Conservation (phyloP, 2,329 filamentous ascomycete species). For the Xylariaceae sp. region DNA sequence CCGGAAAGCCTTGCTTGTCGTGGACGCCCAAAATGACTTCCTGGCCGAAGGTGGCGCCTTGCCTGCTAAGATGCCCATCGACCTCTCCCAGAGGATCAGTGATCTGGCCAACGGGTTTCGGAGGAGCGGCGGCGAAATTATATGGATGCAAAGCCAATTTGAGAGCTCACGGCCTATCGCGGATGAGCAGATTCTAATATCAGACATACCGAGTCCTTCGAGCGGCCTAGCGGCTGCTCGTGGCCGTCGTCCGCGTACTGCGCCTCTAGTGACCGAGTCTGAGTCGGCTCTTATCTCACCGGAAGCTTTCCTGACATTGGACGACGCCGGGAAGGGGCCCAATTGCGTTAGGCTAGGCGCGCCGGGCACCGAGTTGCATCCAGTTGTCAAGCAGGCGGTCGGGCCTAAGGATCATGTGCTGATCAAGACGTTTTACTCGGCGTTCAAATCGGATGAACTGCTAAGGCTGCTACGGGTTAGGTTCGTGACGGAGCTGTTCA, state of each 20-base stretch:
- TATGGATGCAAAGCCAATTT: constrained; percentile 86
- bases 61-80: constrained; percentile 66
- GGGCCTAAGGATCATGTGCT: constrained; percentile 59
- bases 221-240: constrained; percentile 28
- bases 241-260: constrained; percentile 33
- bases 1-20: constrained; percentile 75
- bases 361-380: constrained; percentile 53
- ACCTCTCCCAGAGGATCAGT: constrained; percentile 72
- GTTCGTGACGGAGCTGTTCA: constrained; percentile 86
- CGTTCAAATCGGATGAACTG: constrained; percentile 77
- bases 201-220: constrained; percentile 40
- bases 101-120: constrained; percentile 77
- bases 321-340: constrained; percentile 40
- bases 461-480: constrained; percentile 81
- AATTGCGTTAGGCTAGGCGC: constrained; percentile 54
- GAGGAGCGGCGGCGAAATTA: constrained; percentile 69
- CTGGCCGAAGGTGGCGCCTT: constrained; percentile 72
- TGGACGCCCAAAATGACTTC: constrained; percentile 94
- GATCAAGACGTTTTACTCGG: constrained; percentile 85
- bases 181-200: constrained; percentile 57
- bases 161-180: constrained; percentile 65
- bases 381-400: constrained; percentile 50
- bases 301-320: constrained; percentile 51
- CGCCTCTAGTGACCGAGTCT: constrained; percentile 37
- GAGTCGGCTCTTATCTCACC: constrained; percentile 29